These are phyloP conservation scores for Pyrenochaeta sp. DNA, from an alignment of 2,329 filamentous ascomycete genomes.

Conservation along the genomic window DNA sequence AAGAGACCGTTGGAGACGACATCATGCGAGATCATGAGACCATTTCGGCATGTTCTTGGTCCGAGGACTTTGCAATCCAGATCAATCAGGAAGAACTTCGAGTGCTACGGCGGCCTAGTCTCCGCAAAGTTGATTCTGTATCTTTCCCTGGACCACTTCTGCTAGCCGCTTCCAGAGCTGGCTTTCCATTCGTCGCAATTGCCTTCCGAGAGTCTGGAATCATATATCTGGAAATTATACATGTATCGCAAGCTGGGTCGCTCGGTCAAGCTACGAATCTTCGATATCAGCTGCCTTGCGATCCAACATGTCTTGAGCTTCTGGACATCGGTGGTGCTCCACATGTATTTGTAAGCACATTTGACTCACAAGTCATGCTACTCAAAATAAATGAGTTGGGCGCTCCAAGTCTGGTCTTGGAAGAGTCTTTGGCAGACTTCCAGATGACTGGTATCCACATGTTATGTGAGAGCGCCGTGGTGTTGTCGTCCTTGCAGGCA, in stretches of 20 bases:
- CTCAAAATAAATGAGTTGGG: constrained; percentile 23
- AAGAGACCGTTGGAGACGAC: constrained; percentile 29
- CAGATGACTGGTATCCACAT: constrained; percentile 11
- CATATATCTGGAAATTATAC: constrained; percentile 32
- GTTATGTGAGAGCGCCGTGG: constrained; percentile 40
- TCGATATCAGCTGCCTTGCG: constrained; percentile 26
- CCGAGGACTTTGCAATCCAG: constrained; percentile 35
- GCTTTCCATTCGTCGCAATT: constrained; percentile 24
- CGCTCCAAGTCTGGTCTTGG: constrained; percentile 10
- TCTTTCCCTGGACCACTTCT: constrained; percentile 27
- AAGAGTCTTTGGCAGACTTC: constrained; percentile 16
- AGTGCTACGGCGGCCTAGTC: constrained; percentile 26
- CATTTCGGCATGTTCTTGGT: constrained; percentile 34
- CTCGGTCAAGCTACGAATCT: constrained; percentile 15
- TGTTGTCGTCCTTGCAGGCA: constrained; percentile 18
- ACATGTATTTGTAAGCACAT: constrained; percentile 39
- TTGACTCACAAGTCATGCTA: constrained; percentile 30
- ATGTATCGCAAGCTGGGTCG: constrained; percentile 20
- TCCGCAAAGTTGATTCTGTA: constrained; percentile 23
- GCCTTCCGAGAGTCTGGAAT: constrained; percentile 24
- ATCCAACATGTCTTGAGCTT: constrained; percentile 46
- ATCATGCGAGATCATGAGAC: constrained; percentile 42
- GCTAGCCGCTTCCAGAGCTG: constrained; percentile 25
- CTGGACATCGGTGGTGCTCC: constrained; percentile 23
- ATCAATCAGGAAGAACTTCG: constrained; percentile 36